A percentile compares a stretch with the other conserved stretches of the same genome.
Conservation (phyloP, 2,329 filamentous ascomycete species). For the Grosmannia serpens region DNA sequence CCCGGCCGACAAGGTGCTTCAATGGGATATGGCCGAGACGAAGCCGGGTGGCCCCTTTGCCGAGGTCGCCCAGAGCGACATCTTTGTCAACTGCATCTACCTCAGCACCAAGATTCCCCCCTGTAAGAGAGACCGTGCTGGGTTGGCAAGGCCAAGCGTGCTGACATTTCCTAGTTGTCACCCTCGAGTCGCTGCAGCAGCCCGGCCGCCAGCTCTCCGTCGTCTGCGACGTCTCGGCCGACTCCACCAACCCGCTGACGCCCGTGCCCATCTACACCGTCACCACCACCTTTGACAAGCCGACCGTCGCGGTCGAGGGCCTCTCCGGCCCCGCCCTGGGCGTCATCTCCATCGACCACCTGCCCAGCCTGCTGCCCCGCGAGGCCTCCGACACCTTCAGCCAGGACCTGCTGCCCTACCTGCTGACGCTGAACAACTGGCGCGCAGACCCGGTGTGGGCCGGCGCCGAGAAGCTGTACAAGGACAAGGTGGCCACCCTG, state of each 20-base stretch:
- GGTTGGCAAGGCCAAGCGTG: too few relatives aligned
- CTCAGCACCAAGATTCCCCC: conserved; percentile 62
- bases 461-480: conserved; percentile 72
- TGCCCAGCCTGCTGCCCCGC: conserved; percentile 71
- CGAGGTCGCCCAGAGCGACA: conserved; percentile 64
- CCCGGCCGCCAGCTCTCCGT: conserved; percentile 64
- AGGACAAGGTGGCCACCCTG: conserved; percentile 55
- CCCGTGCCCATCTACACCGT: conserved; percentile 67
- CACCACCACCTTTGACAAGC: conserved; percentile 77
- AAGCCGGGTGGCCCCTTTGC: conserved; percentile 62
- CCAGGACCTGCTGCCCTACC: conserved; percentile 61
- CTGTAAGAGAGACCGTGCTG: too few relatives aligned
- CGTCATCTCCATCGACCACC: conserved; percentile 81
- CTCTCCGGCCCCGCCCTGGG: conserved; percentile 46
- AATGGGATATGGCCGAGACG: conserved; percentile 72
- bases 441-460: conserved; percentile 67
- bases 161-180: too few relatives aligned
- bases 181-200: conserved; percentile 53
- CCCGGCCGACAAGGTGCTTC: conserved; percentile 52
- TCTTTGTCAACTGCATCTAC: conserved; percentile 87
- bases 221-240: conserved; percentile 68
- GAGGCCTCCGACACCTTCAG: conserved; percentile 81
- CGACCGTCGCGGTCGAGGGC: conserved; percentile 66
- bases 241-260: conserved; percentile 56
- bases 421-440: conserved; percentile 68